Evolutionary conservation across 2,329 filamentous ascomycete genomes (phyloP).

Genomic region (Huntiella abstrusa): DNA sequence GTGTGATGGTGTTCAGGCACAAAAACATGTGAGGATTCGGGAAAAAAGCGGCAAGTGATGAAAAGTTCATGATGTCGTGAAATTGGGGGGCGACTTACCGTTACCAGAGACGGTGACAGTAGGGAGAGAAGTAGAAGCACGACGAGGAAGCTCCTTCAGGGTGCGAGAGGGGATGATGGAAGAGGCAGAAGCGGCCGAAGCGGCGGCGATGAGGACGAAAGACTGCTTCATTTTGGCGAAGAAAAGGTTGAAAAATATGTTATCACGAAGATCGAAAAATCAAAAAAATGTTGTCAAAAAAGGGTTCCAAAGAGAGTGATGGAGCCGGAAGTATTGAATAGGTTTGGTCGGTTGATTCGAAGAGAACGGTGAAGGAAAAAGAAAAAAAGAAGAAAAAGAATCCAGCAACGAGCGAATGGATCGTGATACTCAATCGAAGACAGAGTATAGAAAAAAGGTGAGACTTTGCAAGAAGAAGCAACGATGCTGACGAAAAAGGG

Average conservation of each 20-base stretch:
- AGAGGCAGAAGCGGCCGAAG: conserved; percentile 26
- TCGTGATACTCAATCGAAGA: conserved; percentile 10
- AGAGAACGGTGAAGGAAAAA: conserved; percentile 1
- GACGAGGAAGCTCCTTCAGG: conserved; percentile 27
- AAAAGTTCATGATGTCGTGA: neutral
- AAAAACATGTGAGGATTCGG: neutral
- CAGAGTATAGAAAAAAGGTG: conserved; percentile 6
- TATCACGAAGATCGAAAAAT: conserved; percentile 11
- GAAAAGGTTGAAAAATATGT: neutral
- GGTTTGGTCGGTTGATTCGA: neutral
- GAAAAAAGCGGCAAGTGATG: too few relatives aligned
- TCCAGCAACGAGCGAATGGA: conserved; percentile 22
- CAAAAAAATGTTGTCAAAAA: conserved; percentile 8
- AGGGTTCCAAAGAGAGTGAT: conserved; percentile 9
- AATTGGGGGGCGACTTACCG: conserved; percentile 22
- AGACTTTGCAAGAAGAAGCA: conserved; percentile 13
- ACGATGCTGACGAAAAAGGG: conserved; percentile 17
- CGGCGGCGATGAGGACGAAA: conserved; percentile 22
- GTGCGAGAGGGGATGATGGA: conserved; percentile 32
- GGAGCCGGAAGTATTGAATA: neutral
- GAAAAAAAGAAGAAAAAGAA: conserved; percentile 13
- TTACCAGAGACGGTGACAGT: conserved; percentile 36
- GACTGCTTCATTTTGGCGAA: conserved; percentile 12
- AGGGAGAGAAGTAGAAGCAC: conserved; percentile 29
- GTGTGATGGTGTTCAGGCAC: too few relatives aligned